A percentile compares a stretch with the other conserved stretches of the same genome.
Conservation (phyloP, 768 basidiomycete genomes). For the Macrolepiota albuminosa region DNA sequence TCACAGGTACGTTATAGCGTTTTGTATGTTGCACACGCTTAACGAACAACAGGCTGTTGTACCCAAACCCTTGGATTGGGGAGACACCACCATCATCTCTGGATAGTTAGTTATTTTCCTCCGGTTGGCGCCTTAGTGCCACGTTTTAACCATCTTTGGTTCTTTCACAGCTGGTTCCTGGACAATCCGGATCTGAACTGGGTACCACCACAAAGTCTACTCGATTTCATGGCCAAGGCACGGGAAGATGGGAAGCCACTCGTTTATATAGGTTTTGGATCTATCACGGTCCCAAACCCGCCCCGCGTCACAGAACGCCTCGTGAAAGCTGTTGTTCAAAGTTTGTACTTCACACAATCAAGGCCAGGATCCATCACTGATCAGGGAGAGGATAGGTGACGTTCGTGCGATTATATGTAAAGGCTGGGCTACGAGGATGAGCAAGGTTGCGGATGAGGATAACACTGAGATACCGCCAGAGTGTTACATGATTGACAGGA, state of each 20-base stretch:
- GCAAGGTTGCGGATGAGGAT: constrained; percentile 26
- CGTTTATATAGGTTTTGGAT: constrained; percentile 71
- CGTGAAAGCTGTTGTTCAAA: constrained; percentile 55
- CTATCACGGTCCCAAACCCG: constrained; percentile 62
- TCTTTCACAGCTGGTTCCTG: constrained; percentile 50
- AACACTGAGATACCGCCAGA: constrained; percentile 45
- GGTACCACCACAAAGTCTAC: constrained; percentile 44
- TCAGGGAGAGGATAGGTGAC: constrained; percentile 32
- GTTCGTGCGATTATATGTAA: constrained; percentile 66
- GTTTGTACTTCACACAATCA: constrained; percentile 29
- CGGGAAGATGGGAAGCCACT: constrained; percentile 50
- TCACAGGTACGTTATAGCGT: constrained; percentile 33
- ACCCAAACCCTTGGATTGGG: constrained; percentile 68
- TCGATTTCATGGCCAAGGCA: constrained; percentile 54
- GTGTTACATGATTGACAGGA: constrained; percentile 54
- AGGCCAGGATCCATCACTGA: background rate
- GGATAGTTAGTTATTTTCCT: constrained; percentile 43
- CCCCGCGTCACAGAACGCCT: constrained; percentile 49
- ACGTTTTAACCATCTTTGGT: background rate
- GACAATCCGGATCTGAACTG: constrained; percentile 58
- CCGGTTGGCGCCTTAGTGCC: background rate
- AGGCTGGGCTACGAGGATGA: constrained; percentile 62
- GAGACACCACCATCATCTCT: constrained; percentile 49
- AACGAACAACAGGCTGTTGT: constrained; percentile 42
- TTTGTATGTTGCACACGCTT: background rate